Conservation (phyloP, 1,284 basidiomycete genomes). For the Clitocybe nebularis region DNA sequence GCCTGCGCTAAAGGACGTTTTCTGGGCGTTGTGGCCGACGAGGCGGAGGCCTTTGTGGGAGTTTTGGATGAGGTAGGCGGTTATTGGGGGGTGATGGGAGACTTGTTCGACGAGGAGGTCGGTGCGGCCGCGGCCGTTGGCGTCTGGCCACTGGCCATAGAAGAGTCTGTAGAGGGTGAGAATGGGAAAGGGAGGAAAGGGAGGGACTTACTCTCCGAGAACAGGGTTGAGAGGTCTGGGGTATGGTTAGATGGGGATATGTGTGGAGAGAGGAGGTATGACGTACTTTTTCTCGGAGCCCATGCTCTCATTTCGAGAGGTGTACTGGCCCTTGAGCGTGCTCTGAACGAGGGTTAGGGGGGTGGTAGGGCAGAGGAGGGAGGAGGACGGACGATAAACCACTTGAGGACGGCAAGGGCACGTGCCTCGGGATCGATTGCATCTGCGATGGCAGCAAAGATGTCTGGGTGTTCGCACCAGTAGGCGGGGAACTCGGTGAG, state of each 20-base stretch:
- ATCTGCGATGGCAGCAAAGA: conserved; percentile 81
- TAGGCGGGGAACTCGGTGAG: conserved; percentile 90
- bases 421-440: conserved; percentile 71
- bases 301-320: conserved; percentile 87
- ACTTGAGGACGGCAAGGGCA: conserved; percentile 74
- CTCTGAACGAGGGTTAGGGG: conserved; percentile 39
- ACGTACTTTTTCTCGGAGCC: conserved; percentile 94
- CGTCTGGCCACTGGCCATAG: conserved; percentile 89
- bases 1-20: conserved; percentile 86
- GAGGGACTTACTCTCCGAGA: conserved; percentile 78
- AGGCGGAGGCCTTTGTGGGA: conserved; percentile 74
- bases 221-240: conserved; percentile 90
- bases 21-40: conserved; percentile 92
- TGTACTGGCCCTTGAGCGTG: conserved; percentile 94
- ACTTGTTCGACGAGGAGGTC: conserved; percentile 94
- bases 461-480: conserved; percentile 87
- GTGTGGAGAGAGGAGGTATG: conserved; percentile 6
- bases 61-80: conserved; percentile 85
- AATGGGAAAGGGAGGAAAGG: conserved; percentile 1
- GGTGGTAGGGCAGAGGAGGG: not conserved
- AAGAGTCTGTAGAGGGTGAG: conserved; percentile 57
- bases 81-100: conserved; percentile 91
- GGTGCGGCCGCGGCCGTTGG: conserved; percentile 76
- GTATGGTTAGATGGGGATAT: conserved; percentile 12
- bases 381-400: conserved; percentile 77